Conservation (phyloP, 495 filamentous ascomycete genomes). For the Neurospora tetraspora region DNA sequence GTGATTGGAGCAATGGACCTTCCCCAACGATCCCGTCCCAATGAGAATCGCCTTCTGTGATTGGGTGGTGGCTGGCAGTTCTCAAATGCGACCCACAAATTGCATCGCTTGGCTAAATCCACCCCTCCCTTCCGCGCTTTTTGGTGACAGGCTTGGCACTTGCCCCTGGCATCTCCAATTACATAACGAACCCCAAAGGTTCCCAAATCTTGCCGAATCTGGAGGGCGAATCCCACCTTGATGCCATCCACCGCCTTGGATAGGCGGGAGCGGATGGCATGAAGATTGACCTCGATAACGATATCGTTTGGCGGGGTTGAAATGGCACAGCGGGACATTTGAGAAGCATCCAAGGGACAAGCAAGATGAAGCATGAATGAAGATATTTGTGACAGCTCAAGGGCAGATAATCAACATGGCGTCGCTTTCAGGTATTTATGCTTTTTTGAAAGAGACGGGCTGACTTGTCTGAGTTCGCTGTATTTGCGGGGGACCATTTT, state of each 20-base stretch:
- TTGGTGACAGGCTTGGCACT: not conserved
- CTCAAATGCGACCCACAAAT: not conserved
- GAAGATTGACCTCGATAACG: not conserved
- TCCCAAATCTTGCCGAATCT: not conserved
- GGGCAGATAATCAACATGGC: not conserved
- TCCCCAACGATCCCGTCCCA: constrained; percentile 10
- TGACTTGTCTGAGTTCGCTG: not conserved
- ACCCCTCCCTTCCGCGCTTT: not conserved
- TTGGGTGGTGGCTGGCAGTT: not conserved
- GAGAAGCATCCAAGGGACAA: not conserved
- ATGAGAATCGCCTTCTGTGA: not conserved
- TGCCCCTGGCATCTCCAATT: constrained; percentile 5
- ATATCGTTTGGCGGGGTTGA: constrained; percentile 2
- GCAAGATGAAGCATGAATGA: not conserved
- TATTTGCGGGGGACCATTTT: not conserved
- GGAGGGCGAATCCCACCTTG: not conserved
- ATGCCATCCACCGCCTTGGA: not conserved
- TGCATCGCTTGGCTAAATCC: constrained; percentile 15
- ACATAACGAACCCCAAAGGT: constrained; percentile 1
- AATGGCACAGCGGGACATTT: not conserved
- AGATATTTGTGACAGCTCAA: not conserved
- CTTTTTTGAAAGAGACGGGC: not conserved
- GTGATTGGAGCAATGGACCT: constrained; percentile 8
- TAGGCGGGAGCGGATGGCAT: not conserved
- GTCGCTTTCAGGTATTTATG: not conserved